These are phyloP conservation scores for Monilinia polystroma DNA, from an alignment of 2,329 filamentous ascomycete species.

Conservation along the genomic window DNA sequence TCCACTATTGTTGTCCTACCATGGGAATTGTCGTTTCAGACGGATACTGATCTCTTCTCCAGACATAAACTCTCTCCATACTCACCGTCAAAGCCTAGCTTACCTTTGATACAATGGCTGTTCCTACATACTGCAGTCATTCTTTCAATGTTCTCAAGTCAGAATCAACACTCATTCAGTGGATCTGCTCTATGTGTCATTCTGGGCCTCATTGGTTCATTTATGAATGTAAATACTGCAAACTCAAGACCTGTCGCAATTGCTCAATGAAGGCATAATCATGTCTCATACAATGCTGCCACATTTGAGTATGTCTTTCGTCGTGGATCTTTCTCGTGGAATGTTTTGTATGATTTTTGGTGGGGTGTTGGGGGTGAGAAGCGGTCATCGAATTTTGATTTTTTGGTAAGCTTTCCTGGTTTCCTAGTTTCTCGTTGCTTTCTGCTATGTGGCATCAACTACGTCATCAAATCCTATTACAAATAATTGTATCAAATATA, in stretches of 20 bases:
- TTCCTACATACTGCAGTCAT: slow-evolving; percentile 59
- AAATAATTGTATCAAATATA: background rate
- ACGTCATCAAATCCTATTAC: background rate
- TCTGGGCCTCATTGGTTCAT: slow-evolving; percentile 67
- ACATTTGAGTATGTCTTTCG: background rate
- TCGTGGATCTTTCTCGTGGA: slow-evolving; percentile 6
- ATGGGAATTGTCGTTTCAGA: background rate
- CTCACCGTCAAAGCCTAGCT: background rate
- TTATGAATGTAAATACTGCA: slow-evolving; percentile 68
- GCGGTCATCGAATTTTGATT: background rate
- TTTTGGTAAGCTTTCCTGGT: slow-evolving; percentile 3
- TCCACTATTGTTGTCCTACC: background rate
- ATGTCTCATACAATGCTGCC: background rate
- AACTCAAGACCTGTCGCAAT: slow-evolving; percentile 60
- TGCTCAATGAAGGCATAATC: slow-evolving; percentile 45
- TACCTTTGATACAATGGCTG: slow-evolving; percentile 45
- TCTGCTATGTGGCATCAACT: background rate
- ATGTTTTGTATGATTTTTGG: slow-evolving; percentile 3
- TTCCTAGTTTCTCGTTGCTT: background rate
- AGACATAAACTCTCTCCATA: background rate
- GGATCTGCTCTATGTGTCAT: slow-evolving; percentile 64
- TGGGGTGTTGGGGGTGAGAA: slow-evolving; percentile 5
- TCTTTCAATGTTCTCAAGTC: slow-evolving; percentile 66
- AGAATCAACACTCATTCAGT: slow-evolving; percentile 63
- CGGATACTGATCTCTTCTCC: slow-evolving; percentile 7